Conservation (phyloP, 2,329 filamentous ascomycete genomes). For the Diaporthe citri region DNA sequence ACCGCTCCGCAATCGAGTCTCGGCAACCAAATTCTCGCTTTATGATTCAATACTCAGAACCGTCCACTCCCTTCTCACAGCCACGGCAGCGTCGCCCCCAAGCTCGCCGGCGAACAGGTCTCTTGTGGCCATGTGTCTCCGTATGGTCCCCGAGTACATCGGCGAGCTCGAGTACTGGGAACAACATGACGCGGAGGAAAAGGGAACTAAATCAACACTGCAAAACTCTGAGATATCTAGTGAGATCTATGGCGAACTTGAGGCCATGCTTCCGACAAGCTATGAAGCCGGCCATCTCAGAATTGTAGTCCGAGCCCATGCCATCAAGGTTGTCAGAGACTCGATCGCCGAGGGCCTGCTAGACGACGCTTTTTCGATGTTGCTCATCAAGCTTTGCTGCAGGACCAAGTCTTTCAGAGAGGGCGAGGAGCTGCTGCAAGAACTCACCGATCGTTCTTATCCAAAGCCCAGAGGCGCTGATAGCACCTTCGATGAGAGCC, state of each 20-base stretch:
- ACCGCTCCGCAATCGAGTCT: conserved; percentile 48
- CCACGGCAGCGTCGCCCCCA: conserved; percentile 48
- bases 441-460: conserved; percentile 52
- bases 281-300: conserved; percentile 61
- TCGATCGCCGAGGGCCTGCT: conserved; percentile 59
- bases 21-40: conserved; percentile 50
- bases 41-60: conserved; percentile 60
- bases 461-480: conserved; percentile 51
- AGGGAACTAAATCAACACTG: conserved; percentile 52
- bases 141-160: conserved; percentile 62
- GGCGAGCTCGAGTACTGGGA: conserved; percentile 59
- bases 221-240: conserved; percentile 55
- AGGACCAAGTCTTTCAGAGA: conserved; percentile 53
- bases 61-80: conserved; percentile 58
- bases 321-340: conserved; percentile 56
- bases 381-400: conserved; percentile 58
- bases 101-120: conserved; percentile 49
- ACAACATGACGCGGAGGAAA: conserved; percentile 52
- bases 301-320: conserved; percentile 60
- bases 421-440: conserved; percentile 55
- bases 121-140: conserved; percentile 62
- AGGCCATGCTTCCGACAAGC: conserved; percentile 55
- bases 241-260: conserved; percentile 63
- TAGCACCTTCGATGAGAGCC: conserved; percentile 47
- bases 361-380: conserved; percentile 53